Base-by-base conservation (phyloP, 2,329 filamentous ascomycete species). In the Hypoxylon sp. region DNA sequence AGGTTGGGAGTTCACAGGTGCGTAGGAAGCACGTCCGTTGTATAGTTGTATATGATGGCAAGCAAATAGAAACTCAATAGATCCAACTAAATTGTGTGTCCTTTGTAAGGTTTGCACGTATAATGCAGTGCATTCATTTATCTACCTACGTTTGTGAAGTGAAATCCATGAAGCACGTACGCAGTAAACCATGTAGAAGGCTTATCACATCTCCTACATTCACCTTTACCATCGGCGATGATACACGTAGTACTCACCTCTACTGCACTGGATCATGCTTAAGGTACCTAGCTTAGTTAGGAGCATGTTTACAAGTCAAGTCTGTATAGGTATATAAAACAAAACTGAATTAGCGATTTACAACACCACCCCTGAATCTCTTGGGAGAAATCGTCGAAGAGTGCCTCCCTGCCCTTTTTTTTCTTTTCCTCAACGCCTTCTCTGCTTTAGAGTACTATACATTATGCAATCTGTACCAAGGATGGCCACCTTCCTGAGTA, bases 401-500 rank as follows among this genome's bases (percentile, higher is more conserved):
- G 8, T 40, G 48, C 64, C 49, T 14, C 54, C 55, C 54, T 51
- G 10, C 48, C 35, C 27, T 44, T 60, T 64, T 66, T 56, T 61
- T 30, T 14, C 11, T 30, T 20, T 64, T 35, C 25, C 31, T 27
- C 27, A 64, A 71, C 66, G 69, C 66, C 69, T 40, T 62, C 27
- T 66, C 56, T 64, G 61, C 27, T 61, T 27, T 27, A 37, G 40
- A 30, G 22, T 66, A 71, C 59, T 71, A 71, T 71, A 71, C 69
- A 71, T 69, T 69, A 71, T 59, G 59, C 59, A 68, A 42, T 54
- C 59, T 54, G 40, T 33, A 50, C 35, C 20, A 59, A 33, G 37
- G 33, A 49, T 10, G 56, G 3, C 22, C 14, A 7, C 22, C 44
- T 40, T 49, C 44, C 44, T 59, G n/a, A 13, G 31, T 40, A 50